Evolutionary conservation across 2,329 filamentous ascomycete species (phyloP), one percentile per base, ranked within the genome.

Genomic region (Hypoxylon sp.): DNA sequence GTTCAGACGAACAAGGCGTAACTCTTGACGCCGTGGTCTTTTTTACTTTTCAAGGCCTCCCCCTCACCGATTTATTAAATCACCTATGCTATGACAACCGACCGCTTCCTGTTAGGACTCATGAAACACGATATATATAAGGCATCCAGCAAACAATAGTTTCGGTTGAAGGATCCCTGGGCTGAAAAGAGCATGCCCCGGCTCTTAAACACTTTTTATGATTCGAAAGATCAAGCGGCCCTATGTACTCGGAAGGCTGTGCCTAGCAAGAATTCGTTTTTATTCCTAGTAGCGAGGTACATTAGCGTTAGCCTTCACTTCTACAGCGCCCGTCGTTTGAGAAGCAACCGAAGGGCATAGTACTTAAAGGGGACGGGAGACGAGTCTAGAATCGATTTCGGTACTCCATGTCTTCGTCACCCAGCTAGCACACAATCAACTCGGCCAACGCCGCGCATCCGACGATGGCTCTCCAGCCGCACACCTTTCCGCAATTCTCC

Each of bases 401-500:
- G 33, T 38, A 33, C 23, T 33, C 26, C 18, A 38, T 20, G 35
- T 26, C 23, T 52, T 52, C 23, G 5, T 35, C 11, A 55, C 24
- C 29, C 29, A 11, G 31, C n/a, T 35, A n/a, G n/a, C 29, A 38
- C 33, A 31, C 48, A 23, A 31, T 38, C 26, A 49, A 24, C 26
- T 13, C 53, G 26, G 55, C 40, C 20, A 43, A 38, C 23, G 41
- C 29, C 6, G 35, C 23, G 33, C 29, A 55, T 53, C 26, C 33
- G n/a, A 58, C 41, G 40, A 64, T 64, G 61, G 61, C 41, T 21
- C 40, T 40, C 18, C 58, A 54, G 23, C 40, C 57, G 45, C 29
- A 23, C 4, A 58, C 37, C 20, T 72, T 72, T 47, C 69, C 65
- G 11, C 67, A 68, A 55, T 73, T 73, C 50, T 62, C 64, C 27